Percentiles rank a stretch among this genome's conserved stretches.
Evolutionary conservation across 306 rosid species (phyloP).

Genomic region (Medicago arabica): DNA sequence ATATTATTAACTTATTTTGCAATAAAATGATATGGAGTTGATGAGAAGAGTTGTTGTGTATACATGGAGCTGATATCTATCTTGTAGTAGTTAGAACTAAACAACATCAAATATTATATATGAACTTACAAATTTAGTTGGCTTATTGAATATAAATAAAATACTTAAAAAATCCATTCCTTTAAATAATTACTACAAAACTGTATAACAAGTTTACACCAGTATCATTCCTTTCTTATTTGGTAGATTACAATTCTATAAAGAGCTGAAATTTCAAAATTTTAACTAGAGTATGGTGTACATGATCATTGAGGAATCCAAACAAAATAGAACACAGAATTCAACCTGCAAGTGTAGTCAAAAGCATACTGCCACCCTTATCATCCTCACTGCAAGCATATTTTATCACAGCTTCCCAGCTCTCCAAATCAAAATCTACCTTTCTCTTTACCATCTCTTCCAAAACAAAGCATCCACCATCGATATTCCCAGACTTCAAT

Average conservation of each 20-base stretch:
- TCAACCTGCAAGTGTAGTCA: constrained; percentile 48
- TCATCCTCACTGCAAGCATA: constrained; percentile 57
- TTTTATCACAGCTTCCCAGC: constrained; percentile 66
- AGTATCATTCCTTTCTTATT: background rate
- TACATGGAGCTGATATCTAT: constrained; percentile 29
- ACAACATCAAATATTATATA: constrained; percentile 13
- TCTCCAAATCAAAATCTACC: constrained; percentile 49
- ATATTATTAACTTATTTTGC: background rate
- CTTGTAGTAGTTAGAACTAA: constrained; percentile 44
- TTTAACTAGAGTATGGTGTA: background rate
- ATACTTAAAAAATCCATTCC: background rate
- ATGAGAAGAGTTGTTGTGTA: constrained; percentile 31
- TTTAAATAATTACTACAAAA: background rate
- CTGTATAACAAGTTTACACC: background rate
- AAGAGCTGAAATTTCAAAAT: background rate
- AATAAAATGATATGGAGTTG: constrained; percentile 51
- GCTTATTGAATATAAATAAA: background rate
- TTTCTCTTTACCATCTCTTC: constrained; percentile 84
- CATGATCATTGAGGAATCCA: background rate
- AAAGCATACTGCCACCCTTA: constrained; percentile 43
- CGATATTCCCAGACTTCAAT: constrained; percentile 61
- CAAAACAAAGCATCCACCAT: constrained; percentile 73
- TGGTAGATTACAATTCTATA: background rate
- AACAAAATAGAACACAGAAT: background rate
- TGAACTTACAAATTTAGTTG: background rate